Percentiles rank a stretch among this genome's conserved stretches.
Evolutionary conservation across 2,329 filamentous ascomycete species (phyloP).

Genomic region (Stagonosporopsis tanaceti): DNA sequence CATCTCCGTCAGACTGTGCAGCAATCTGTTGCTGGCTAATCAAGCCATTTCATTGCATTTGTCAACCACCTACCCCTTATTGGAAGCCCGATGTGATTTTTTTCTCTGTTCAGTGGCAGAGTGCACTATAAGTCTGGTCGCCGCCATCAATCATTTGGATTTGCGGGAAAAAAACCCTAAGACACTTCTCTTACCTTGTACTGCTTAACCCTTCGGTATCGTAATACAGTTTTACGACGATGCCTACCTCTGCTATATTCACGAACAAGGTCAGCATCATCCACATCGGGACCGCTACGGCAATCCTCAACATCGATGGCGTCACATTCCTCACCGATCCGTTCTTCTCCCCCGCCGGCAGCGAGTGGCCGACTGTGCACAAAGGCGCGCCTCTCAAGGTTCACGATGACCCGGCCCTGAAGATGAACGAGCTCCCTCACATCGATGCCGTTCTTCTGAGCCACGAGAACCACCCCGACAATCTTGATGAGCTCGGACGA

Average conservation of each 20-base stretch:
- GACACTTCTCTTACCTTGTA: too few species aligned
- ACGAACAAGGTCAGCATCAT: constrained; percentile 49
- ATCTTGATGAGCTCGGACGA: constrained; percentile 58
- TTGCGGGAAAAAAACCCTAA: too few species aligned
- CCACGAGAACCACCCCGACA: constrained; percentile 62
- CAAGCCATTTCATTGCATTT: too few species aligned
- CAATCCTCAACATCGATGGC: constrained; percentile 51
- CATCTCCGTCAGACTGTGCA: too few species aligned
- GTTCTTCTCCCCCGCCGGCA: constrained; percentile 34
- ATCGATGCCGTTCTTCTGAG: constrained; percentile 61
- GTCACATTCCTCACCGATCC: constrained; percentile 38
- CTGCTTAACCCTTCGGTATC: too few species aligned
- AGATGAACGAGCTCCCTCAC: constrained; percentile 46
- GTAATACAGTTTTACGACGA: not conserved
- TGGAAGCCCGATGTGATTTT: too few species aligned
- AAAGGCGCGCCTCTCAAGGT: constrained; percentile 48
- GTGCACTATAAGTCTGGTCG: too few species aligned
- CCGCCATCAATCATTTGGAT: too few species aligned
- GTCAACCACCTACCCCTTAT: too few species aligned
- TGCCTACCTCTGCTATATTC: constrained; percentile 11
- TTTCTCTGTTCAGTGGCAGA: too few species aligned
- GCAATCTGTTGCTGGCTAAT: too few species aligned
- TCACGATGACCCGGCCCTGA: constrained; percentile 6
- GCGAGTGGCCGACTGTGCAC: constrained; percentile 7
- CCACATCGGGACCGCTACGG: constrained; percentile 59